Evolutionary conservation across 805 yeast genomes (phyloP), one percentile per base, ranked within the genome.

Genomic region (Candida maesae): DNA sequence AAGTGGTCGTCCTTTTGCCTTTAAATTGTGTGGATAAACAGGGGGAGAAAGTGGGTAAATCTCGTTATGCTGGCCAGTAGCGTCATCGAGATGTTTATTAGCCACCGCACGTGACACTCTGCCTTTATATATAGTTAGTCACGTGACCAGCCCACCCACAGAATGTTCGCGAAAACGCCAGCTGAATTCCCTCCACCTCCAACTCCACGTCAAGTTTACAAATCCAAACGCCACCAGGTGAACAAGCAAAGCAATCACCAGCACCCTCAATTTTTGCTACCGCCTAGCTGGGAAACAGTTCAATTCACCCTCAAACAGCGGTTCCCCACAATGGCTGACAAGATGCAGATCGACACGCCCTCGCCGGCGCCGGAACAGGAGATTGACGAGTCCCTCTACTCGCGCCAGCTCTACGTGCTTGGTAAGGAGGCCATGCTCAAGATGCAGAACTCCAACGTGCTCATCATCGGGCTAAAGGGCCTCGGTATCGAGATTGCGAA

Each of bases 371-470:
- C 32, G 55, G 47, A 33, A 14, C 68, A 60, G 33, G 74, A 78
- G 46, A 91, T 93, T 56, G 99, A 93, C 62, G 99, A 93, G 71
- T 74, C 95, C 44, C 75, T 93, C 52, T 93, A 93, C 73, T 90
- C 98, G 29, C 87, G 99, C 64, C 99, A 93, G 68, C 77, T 93
- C 64, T 88, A 91, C 56, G 99, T 93, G 38, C 67, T 93, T 50
- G 99, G 99, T 47, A 89, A 87, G 56, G 99, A 93, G 51, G 99
- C 99, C 38, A 93, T 93, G 99, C 71, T 90, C 55, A 86, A 88
- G 64, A 86, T 93, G 97, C 96, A 90, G 56, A 74, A 78, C 51
- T 89, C 98, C 19, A 88, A 85, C 55, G 96, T 93, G n/a, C 75
- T 93, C 36, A 73, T 93, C 35, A 78, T 90, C 48, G 99, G 99